phyloP scores from a whole-genome alignment of 495 filamentous ascomycete genomes.

The Hypoxylon subgilvum region DNA sequence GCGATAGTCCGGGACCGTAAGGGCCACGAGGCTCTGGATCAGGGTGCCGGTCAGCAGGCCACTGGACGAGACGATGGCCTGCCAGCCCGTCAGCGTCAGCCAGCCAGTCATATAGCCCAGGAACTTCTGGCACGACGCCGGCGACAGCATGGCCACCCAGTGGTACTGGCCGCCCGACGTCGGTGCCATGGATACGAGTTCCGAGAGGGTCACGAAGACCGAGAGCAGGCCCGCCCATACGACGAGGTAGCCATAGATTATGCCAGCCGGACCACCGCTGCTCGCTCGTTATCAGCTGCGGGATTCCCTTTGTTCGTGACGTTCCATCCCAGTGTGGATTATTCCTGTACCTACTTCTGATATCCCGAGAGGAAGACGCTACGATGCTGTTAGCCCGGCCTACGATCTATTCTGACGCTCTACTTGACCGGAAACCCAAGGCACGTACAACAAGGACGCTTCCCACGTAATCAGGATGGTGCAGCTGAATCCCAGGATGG shows the following conservation, averaged over 20 bases:
- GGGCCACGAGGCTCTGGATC: constrained; percentile 53
- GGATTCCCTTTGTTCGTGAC: no score
- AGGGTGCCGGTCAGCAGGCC: constrained; percentile 51
- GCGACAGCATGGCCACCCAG: constrained; percentile 12
- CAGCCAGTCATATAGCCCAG: constrained; percentile 32
- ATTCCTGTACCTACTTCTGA: no score
- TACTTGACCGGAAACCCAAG: no score
- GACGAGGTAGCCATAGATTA: constrained; percentile 41
- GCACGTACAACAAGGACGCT: constrained; percentile 10
- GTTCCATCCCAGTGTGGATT: no score
- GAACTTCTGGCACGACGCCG: background rate
- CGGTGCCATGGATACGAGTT: constrained; percentile 39
- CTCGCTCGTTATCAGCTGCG: no score
- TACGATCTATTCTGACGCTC: no score
- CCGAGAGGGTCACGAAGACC: constrained; percentile 37
- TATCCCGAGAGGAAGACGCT: no score
- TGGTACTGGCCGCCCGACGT: constrained; percentile 13
- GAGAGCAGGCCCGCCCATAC: constrained; percentile 38
- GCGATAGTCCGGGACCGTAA: constrained; percentile 42
- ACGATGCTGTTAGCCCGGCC: no score
- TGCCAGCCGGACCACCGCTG: constrained; percentile 41
- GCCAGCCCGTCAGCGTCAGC: constrained; percentile 56
- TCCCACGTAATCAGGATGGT: constrained; percentile 56
- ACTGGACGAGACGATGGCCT: constrained; percentile 48
- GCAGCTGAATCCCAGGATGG: constrained; percentile 53